Evolutionary conservation across 2,329 filamentous ascomycete species (phyloP), one percentile per base, ranked within the genome.

Genomic region (Chrysoporthe puriensis): DNA sequence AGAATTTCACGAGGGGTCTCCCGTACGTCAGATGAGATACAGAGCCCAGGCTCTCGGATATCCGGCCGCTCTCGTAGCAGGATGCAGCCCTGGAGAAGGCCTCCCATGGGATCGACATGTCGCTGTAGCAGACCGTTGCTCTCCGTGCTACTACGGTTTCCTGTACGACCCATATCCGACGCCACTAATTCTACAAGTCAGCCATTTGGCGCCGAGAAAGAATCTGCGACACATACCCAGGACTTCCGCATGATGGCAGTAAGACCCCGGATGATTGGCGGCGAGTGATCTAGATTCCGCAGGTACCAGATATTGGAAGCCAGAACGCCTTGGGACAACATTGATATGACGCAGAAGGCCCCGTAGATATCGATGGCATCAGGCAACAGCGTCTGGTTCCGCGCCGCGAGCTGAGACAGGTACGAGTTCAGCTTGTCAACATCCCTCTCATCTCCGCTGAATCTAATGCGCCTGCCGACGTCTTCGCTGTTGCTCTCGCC

Each of bases 101-200:
- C 4, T 65, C 56, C 63, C 63, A 65, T 18, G 63, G 63, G 40
- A 65, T 65, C 5, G 56, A 65, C n/a, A 60, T 65, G 43, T 65
- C 57, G 42, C 57, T 59, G 16, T 65, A 65, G 44, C 57, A 52
- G 1, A 65, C 43, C 5, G 57, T 36, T 16, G 63, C 63, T 16
- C 44, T 18, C 2, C 14, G 13, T 14, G 63, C 57, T 13, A 65
- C 63, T 1, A 65, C 63, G 16, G 63, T 65, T 43, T 65, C 63
- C 16, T 65, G 63, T 5, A 60, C 54, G 3, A 65, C 63, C 63
- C 63, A 60, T 9, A 65, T 60, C 21, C 63, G 44, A n/a, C 26
- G 57, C 63, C 63, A 65, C 63, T 65, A 4, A 5, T 5, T 44
- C 14, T 48, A 8, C 32, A 1, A 26, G 21, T 52, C 6, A 52